Evolutionary conservation across 257 asterid genomes (phyloP).

Genomic region (Avicennia marina): DNA sequence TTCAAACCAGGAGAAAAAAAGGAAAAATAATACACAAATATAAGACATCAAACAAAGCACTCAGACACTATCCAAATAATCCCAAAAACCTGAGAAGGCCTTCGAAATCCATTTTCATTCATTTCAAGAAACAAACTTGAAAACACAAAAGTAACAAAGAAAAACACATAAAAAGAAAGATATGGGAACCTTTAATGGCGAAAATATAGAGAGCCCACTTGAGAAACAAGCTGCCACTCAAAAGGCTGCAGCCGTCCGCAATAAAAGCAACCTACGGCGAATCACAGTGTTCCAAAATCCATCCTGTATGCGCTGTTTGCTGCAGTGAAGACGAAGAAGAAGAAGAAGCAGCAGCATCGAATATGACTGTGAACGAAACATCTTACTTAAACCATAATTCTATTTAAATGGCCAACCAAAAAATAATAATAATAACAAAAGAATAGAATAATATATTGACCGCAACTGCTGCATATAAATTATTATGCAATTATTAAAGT

Average conservation of each 20-base stretch:
- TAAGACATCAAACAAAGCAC: background rate
- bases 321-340: conserved; percentile 32
- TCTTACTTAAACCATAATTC: conserved; percentile 36
- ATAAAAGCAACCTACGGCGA: conserved; percentile 18
- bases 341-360: conserved; percentile 20
- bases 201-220: conserved; percentile 18
- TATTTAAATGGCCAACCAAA: conserved; percentile 30
- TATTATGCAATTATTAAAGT: conserved; percentile 22
- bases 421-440: background rate
- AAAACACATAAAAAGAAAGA: conserved; percentile 13
- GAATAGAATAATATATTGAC: background rate
- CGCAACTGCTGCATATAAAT: conserved; percentile 21
- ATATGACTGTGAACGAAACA: conserved; percentile 43
- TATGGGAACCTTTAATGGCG: conserved; percentile 25
- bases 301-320: conserved; percentile 22
- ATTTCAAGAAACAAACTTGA: conserved; percentile 7
- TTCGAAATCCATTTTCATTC: background rate
- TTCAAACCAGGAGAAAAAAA: background rate
- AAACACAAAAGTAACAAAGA: background rate
- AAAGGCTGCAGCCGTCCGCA: conserved; percentile 15
- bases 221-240: conserved; percentile 20
- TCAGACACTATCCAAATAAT: background rate
- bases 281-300: conserved; percentile 16
- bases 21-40: background rate
- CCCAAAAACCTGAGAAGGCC: background rate